These are phyloP conservation scores for Tilletia setariae DNA, from an alignment of 1,284 basidiomycete species.

Conservation along the genomic window DNA sequence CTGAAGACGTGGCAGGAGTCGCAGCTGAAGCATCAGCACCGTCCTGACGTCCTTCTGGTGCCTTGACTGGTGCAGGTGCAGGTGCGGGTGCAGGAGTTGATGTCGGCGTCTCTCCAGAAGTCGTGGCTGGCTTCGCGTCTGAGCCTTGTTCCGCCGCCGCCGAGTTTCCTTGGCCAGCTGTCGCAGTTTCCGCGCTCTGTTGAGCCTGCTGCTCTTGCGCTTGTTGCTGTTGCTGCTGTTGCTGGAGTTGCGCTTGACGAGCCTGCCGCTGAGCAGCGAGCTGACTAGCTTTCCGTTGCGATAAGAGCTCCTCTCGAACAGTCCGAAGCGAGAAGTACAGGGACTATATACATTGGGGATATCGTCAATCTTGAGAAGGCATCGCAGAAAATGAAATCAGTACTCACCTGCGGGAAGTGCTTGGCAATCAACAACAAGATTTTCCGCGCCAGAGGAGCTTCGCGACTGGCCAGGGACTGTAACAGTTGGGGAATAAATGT, in stretches of 20 bases:
- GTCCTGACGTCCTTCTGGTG: slow-evolving; percentile 11
- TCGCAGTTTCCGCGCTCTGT: neutral
- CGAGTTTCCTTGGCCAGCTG: neutral
- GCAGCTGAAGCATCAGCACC: slow-evolving; percentile 16
- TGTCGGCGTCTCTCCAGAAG: slow-evolving; percentile 5
- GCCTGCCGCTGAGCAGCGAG: slow-evolving; percentile 43
- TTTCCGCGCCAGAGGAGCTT: slow-evolving; percentile 86
- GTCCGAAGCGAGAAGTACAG: slow-evolving; percentile 94
- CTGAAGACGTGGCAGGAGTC: slow-evolving; percentile 13
- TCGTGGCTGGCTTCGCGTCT: slow-evolving; percentile 15
- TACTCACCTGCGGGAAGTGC: slow-evolving; percentile 77
- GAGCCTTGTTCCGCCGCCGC: slow-evolving; percentile 15
- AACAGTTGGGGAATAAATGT: slow-evolving; percentile 95
- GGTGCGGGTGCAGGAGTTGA: slow-evolving; percentile 13
- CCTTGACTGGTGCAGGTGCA: slow-evolving; percentile 25
- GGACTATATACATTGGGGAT: slow-evolving; percentile 61
- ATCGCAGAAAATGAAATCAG: neutral
- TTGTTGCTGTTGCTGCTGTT: slow-evolving; percentile 34
- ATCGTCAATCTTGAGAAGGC: slow-evolving; percentile 13
- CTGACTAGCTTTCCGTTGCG: slow-evolving; percentile 55
- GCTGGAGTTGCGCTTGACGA: slow-evolving; percentile 57
- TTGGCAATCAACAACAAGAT: slow-evolving; percentile 88
- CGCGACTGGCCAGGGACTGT: slow-evolving; percentile 80
- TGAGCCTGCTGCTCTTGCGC: neutral
- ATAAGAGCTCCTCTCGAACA: slow-evolving; percentile 72